phyloP scores from a whole-genome alignment of 176 grass and related monocot genomes.

The Oryza meridionalis region DNA sequence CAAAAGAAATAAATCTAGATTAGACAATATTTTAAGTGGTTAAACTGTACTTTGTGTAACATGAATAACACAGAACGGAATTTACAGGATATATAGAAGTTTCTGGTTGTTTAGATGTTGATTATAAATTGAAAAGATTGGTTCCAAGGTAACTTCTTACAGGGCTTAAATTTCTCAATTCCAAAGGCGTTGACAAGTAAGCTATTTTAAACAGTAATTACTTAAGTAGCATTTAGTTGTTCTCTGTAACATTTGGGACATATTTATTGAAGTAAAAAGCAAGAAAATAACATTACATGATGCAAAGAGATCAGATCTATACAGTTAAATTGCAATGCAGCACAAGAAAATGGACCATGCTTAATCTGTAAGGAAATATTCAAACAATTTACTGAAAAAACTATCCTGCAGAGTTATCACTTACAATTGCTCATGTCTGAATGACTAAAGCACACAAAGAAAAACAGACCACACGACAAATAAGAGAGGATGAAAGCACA shows the following conservation, averaged over 20 bases:
- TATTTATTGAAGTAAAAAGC: neutral
- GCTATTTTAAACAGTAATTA: neutral
- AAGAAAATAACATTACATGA: neutral
- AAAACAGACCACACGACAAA: constrained; percentile 1
- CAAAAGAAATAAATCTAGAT: constrained; percentile 24
- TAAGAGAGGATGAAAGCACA: neutral
- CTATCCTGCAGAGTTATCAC: neutral
- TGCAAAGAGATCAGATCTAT: neutral
- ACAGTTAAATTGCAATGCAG: constrained; percentile 19
- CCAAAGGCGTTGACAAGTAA: neutral
- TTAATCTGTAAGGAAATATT: neutral
- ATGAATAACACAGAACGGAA: neutral
- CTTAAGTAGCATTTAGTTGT: neutral
- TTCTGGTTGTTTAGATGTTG: neutral
- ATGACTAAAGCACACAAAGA: neutral
- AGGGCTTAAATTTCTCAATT: constrained; percentile 4
- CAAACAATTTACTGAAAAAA: neutral
- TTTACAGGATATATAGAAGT: neutral
- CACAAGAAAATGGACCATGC: constrained; percentile 12
- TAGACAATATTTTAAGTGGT: neutral
- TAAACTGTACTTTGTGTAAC: neutral
- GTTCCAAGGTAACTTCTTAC: neutral
- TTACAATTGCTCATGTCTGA: neutral
- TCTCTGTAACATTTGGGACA: neutral
- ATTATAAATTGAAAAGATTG: constrained; percentile 8